Percentiles rank a stretch among this genome's conserved stretches.
These are phyloP conservation scores for Corchorus capsularis DNA, from an alignment of 345 rosid species.

Conservation along the genomic window DNA sequence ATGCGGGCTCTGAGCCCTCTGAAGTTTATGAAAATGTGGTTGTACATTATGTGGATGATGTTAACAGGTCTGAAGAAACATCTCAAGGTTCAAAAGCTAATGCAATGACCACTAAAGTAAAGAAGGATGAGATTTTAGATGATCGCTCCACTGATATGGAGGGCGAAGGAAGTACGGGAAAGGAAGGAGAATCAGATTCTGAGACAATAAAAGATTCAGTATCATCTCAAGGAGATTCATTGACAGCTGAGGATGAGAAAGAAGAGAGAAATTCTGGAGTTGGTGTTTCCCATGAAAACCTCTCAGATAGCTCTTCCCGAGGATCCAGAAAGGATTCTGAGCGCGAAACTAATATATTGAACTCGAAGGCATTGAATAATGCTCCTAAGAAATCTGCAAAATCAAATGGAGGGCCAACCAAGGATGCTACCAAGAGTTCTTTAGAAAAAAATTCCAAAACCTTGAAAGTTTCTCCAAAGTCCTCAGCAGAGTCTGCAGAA, in stretches of 20 bases:
- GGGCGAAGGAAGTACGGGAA: slow-evolving; percentile 39
- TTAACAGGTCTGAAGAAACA: slow-evolving; percentile 42
- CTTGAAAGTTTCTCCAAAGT: slow-evolving; percentile 31
- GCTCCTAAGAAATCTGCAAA: slow-evolving; percentile 36
- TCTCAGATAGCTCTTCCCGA: slow-evolving; percentile 26
- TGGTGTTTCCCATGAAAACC: slow-evolving; percentile 25
- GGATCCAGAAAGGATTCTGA: slow-evolving; percentile 34
- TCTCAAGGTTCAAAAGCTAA: slow-evolving; percentile 35
- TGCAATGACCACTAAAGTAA: slow-evolving; percentile 21
- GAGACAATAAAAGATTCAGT: slow-evolving; percentile 56
- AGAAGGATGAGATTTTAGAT: slow-evolving; percentile 36
- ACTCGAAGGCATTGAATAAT: slow-evolving; percentile 22
- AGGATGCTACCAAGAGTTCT: slow-evolving; percentile 30
- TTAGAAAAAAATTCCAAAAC: slow-evolving; percentile 30
- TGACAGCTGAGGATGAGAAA: slow-evolving; percentile 51
- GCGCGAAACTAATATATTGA: slow-evolving; percentile 28
- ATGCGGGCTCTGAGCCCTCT: slow-evolving; percentile 53
- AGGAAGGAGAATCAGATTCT: slow-evolving; percentile 56
- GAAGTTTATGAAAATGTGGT: slow-evolving; percentile 59
- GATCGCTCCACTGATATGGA: slow-evolving; percentile 48
- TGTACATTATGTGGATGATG: slow-evolving; percentile 68
- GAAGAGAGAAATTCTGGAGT: slow-evolving; percentile 41
- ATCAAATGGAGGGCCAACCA: slow-evolving; percentile 37
- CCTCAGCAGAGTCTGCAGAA: slow-evolving; percentile 51
- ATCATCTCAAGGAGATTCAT: slow-evolving; percentile 55